phyloP scores from a whole-genome alignment of 345 rosid species.

The Corymbia maculata region DNA sequence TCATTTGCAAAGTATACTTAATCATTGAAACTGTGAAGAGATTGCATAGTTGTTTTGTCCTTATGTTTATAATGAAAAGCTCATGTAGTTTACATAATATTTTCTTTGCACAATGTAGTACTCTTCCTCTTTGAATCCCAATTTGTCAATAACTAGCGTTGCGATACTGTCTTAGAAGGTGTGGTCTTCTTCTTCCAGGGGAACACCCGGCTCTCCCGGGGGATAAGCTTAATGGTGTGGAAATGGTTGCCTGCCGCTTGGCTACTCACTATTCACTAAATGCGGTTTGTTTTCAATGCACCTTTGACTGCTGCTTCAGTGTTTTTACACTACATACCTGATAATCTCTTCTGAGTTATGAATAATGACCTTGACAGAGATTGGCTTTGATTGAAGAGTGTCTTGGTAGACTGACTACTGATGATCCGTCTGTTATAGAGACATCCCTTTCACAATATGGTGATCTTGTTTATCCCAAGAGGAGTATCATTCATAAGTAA shows the following conservation, averaged over 20 bases:
- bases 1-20: background rate
- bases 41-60: rapidly evolving
- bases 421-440: constrained; percentile 67
- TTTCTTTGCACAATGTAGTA: background rate
- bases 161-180: background rate
- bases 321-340: background rate
- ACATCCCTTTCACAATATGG: constrained; percentile 81
- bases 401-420: constrained; percentile 69
- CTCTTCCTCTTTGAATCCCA: background rate
- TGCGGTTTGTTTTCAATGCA: constrained; percentile 4
- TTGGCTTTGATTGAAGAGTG: constrained; percentile 70
- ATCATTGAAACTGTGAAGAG: background rate
- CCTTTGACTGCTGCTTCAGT: background rate
- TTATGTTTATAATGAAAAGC: background rate
- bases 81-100: background rate
- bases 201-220: constrained; percentile 81
- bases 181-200: constrained; percentile 27
- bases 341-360: background rate
- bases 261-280: constrained; percentile 59
- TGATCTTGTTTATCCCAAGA: constrained; percentile 68
- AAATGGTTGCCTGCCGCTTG: constrained; percentile 89
- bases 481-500: constrained; percentile 65
- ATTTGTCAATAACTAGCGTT: background rate
- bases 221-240: constrained; percentile 75
- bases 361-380: constrained; percentile 36